Evolutionary conservation across 495 filamentous ascomycete genomes (phyloP).

Genomic region (Lepraria neglecta): DNA sequence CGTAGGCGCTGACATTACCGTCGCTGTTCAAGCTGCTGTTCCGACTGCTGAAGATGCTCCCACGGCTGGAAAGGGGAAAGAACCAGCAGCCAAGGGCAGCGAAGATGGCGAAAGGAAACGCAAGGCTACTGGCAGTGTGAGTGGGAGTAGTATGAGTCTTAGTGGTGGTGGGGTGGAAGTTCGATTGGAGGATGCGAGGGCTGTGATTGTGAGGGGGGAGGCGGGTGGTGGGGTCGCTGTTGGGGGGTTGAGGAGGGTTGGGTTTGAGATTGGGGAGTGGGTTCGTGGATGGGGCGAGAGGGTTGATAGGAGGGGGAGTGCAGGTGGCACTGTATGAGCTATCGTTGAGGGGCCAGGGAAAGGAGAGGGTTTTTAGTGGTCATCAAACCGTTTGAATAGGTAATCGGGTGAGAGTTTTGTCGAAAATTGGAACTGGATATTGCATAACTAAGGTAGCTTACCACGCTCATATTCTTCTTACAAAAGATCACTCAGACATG

Average conservation of each 20-base stretch:
- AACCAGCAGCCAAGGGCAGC: conserved; percentile 41
- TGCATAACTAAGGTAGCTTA: conserved; percentile 7
- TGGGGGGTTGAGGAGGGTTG: conserved; percentile 26
- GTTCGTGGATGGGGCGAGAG: conserved; percentile 24
- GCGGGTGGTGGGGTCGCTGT: conserved; percentile 22
- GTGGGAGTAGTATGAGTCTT: conserved; percentile 9
- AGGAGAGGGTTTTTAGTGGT: background rate
- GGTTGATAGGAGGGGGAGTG: conserved; percentile 22
- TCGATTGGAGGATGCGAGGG: conserved; percentile 45
- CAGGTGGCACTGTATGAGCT: background rate
- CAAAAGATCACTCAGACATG: background rate
- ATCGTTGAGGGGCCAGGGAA: background rate
- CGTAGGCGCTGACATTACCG: conserved; percentile 77
- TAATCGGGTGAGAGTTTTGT: background rate
- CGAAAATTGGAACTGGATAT: background rate
- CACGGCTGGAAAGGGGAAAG: background rate
- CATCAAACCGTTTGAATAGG: background rate
- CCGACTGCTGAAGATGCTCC: conserved; percentile 17
- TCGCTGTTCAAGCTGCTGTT: conserved; percentile 51
- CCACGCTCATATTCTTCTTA: no score
- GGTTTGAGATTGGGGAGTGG: conserved; percentile 30
- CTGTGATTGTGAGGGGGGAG: conserved; percentile 49
- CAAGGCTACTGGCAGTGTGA: conserved; percentile 18
- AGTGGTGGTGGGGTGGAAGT: conserved; percentile 45
- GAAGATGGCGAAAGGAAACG: conserved; percentile 38